Conservation (phyloP, 495 filamentous ascomycete genomes). For the Talaromyces trachyspermus region DNA sequence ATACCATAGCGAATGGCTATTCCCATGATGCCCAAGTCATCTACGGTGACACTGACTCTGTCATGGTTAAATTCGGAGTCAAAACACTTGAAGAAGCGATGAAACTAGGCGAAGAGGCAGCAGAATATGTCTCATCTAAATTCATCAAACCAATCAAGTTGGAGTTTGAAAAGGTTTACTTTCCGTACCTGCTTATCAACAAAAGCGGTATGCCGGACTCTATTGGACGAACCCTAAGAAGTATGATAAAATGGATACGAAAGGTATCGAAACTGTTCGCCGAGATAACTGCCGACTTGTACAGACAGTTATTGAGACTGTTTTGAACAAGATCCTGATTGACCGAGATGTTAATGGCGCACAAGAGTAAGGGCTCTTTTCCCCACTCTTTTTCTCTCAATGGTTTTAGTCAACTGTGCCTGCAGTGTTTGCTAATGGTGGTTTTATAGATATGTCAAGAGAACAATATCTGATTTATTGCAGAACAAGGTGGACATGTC, state of each 20-base stretch:
- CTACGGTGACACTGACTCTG: constrained; percentile 98
- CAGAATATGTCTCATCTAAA: constrained; percentile 77
- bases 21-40: constrained; percentile 91
- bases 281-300: constrained; percentile 94
- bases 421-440: constrained; percentile 7
- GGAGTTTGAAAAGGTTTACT: constrained; percentile 99
- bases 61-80: constrained; percentile 98
- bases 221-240: constrained; percentile 96
- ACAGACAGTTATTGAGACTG: constrained; percentile 95
- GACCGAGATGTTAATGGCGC: constrained; percentile 82
- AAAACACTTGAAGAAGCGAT: constrained; percentile 77
- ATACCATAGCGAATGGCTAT: constrained; percentile 91
- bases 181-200: constrained; percentile 97
- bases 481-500: constrained; percentile 99
- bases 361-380: constrained; percentile 85
- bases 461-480: constrained; percentile 88
- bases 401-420: background rate
- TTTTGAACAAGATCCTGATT: constrained; percentile 90
- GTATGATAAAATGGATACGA: constrained; percentile 99
- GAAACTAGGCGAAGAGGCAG: constrained; percentile 89
- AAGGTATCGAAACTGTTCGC: constrained; percentile 97
- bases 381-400: too few species aligned
- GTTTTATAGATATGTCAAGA: constrained; percentile 76
- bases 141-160: constrained; percentile 96
- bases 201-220: constrained; percentile 98